Evolutionary conservation across 2,329 filamentous ascomycete species (phyloP), one percentile per base, ranked within the genome.

Genomic region (Blastomyces gilchristii): DNA sequence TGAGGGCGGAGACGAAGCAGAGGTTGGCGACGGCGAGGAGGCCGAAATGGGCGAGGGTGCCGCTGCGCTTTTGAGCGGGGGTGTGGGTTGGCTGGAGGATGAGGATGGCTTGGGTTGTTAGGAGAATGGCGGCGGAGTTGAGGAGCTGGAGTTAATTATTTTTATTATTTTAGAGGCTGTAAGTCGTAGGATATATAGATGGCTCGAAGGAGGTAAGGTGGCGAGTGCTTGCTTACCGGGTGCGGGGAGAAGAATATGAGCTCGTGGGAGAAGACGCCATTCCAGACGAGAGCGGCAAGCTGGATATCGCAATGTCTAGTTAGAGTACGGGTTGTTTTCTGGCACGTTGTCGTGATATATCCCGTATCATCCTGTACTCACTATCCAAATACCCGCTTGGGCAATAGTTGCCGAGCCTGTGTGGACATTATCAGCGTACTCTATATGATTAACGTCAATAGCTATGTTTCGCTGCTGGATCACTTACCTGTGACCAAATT

Each of bases 191-290:
- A 8, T 11, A 8, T 11, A 37, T 8, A 37, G 6, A 7, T 37
- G 1, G 6, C 34, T 34, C 7, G 12, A 43, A 5, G 14, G 41
- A 43, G 14, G 41, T 43, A 43, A 43, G 4, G 1, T 22, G 39
- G 12, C 14, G 12, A 14, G 41, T 31, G 25, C 11, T 52, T 63
- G 64, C 87, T 79, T 72, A 97, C 86, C 8, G 93, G 93, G 75
- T 97, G 93, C 9, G 87, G 85, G 22, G 90, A 91, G 82, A 97
- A 96, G 69, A 96, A 85, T 49, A 90, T 89, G 65, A 95, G 72
- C 39, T 87, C 74, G 54, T 82, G 81, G 52, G 85, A 83, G 72
- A 96, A 85, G 67, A 97, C 83, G 63, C 83, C 83, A 56, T 85
- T 84, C 90, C 91, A 96, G 67, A 96, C 81, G 63, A 93, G 84